phyloP scores from a whole-genome alignment of 345 rosid genomes.

The Moricandia moricandioides region DNA sequence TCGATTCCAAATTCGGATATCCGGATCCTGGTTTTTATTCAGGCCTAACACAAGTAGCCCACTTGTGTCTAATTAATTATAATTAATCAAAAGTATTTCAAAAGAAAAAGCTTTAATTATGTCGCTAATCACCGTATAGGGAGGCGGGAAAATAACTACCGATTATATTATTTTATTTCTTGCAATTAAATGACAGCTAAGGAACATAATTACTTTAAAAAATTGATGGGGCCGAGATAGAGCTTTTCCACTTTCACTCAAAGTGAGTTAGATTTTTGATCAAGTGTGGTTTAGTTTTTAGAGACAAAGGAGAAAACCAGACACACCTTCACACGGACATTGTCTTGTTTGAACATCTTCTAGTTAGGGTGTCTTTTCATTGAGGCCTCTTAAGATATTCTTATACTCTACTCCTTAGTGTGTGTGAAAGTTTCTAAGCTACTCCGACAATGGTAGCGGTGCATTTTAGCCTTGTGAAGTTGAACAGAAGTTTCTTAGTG shows the following conservation, averaged over 20 bases:
- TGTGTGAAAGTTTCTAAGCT: slow-evolving; percentile 28
- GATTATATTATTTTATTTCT: no score
- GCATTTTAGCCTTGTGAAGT: slow-evolving; percentile 34
- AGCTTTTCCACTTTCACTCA: slow-evolving; percentile 22
- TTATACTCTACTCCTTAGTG: neutral
- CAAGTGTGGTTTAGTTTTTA: slow-evolving; percentile 41
- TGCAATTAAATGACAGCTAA: no score
- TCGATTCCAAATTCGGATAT: no score
- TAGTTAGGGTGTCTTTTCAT: neutral
- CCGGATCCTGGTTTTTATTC: no score
- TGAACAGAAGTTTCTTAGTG: slow-evolving; percentile 32
- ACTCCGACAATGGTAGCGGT: slow-evolving; percentile 36
- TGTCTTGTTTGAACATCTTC: slow-evolving; percentile 18
- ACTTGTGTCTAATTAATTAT: no score
- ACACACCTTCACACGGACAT: slow-evolving; percentile 39
- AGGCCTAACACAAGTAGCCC: no score
- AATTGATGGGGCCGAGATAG: neutral
- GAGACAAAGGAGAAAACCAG: slow-evolving; percentile 25
- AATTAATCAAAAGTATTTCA: no score
- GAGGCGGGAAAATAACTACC: no score
- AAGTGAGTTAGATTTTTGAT: slow-evolving; percentile 26
- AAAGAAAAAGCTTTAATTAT: neutral
- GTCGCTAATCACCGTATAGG: neutral
- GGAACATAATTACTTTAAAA: no score
- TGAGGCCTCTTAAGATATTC: neutral